Conservation (phyloP, 805 yeast genomes). For the Kockiozyma suomiensis region DNA sequence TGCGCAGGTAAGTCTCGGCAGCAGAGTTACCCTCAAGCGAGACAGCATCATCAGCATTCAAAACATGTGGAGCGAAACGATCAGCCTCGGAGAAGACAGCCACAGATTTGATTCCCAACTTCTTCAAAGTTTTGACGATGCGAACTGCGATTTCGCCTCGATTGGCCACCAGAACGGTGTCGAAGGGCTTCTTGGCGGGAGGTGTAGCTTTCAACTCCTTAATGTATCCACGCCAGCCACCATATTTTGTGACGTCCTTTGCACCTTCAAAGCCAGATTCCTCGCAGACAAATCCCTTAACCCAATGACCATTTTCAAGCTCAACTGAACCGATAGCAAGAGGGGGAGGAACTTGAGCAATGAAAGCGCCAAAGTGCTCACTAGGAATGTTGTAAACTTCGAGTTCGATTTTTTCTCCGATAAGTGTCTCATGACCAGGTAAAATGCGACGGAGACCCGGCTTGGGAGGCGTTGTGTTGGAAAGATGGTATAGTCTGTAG, state of each 20-base stretch:
- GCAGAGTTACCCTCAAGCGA: slow-evolving; percentile 81
- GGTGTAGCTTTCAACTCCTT: slow-evolving; percentile 57
- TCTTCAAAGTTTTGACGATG: slow-evolving; percentile 83
- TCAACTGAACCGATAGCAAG: slow-evolving; percentile 94
- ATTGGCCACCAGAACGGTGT: slow-evolving; percentile 82
- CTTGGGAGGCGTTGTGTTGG: slow-evolving; percentile 76
- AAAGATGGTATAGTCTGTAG: slow-evolving; percentile 81
- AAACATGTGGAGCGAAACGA: slow-evolving; percentile 82
- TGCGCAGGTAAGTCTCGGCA: slow-evolving; percentile 84
- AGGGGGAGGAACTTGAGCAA: slow-evolving; percentile 89
- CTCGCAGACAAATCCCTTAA: slow-evolving; percentile 93
- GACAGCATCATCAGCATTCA: slow-evolving; percentile 77
- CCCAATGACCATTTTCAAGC: slow-evolving; percentile 75
- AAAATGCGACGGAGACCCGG: slow-evolving; percentile 77
- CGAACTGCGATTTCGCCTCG: slow-evolving; percentile 98
- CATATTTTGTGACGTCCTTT: slow-evolving; percentile 77
- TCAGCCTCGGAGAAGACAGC: slow-evolving; percentile 93
- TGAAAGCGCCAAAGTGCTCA: slow-evolving; percentile 78
- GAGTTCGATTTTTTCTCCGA: slow-evolving; percentile 56
- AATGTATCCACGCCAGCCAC: slow-evolving; percentile 81
- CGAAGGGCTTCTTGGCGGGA: slow-evolving; percentile 31
- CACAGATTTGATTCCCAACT: slow-evolving; percentile 73
- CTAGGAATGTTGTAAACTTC: slow-evolving; percentile 85
- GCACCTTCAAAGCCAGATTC: slow-evolving; percentile 83
- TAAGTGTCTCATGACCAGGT: slow-evolving; percentile 22